Percentiles rank a stretch among this genome's conserved stretches.
These are phyloP conservation scores for Fraxinus sp. DNA, from an alignment of 305 asterid species.

Conservation along the genomic window DNA sequence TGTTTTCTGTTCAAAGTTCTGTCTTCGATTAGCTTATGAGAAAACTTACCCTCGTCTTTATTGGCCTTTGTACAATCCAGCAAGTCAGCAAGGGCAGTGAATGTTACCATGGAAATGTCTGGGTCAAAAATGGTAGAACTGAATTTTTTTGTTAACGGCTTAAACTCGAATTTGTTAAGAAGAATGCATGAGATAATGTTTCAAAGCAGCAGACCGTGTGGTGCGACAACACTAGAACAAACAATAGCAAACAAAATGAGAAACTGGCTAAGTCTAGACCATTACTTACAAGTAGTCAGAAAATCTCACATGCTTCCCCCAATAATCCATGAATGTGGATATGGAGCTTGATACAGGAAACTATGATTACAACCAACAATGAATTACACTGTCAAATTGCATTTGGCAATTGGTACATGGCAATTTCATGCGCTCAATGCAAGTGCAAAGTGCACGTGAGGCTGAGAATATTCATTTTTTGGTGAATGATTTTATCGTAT, in stretches of 20 bases:
- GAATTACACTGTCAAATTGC: background rate
- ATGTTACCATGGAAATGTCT: background rate
- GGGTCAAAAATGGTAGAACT: background rate
- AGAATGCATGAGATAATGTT: background rate
- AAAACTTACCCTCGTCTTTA: background rate
- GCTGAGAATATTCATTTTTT: conserved; percentile 9
- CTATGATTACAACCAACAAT: background rate
- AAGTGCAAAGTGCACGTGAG: conserved; percentile 10
- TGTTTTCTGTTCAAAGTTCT: background rate
- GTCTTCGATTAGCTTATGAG: background rate
- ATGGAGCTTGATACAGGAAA: background rate
- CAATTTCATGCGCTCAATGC: background rate
- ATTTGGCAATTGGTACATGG: background rate
- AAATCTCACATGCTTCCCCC: background rate
- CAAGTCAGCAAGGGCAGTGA: background rate
- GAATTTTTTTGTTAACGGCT: background rate
- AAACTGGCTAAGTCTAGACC: background rate
- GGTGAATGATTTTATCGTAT: conserved; percentile 57
- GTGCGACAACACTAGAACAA: background rate
- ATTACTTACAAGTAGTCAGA: background rate
- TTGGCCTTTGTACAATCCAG: background rate
- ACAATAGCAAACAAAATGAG: background rate
- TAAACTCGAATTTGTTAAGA: background rate
- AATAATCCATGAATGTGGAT: background rate
- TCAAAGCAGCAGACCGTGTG: background rate